Base-by-base conservation (phyloP, 306 rosid species). In the Citrullus amarus region DNA sequence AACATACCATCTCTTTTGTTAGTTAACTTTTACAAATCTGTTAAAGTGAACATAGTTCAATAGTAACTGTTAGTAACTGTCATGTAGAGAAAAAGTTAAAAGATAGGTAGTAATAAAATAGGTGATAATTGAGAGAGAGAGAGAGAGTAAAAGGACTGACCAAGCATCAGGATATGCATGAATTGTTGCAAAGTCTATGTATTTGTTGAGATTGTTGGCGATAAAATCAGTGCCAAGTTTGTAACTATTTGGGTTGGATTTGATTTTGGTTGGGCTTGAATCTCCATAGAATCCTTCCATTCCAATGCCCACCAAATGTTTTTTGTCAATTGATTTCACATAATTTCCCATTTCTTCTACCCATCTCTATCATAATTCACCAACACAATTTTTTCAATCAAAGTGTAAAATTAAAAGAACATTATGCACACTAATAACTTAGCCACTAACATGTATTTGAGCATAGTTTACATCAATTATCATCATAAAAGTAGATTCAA, bases 201-300 rank as follows among this genome's bases (percentile, higher is more conserved):
- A 79, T 4, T 78, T 73, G 30, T 90, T 61, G 63, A 83, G 86
- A 78, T 86, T 71, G 74, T 71, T 84, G 76, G 55, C 79, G 14
- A 87, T 14, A 80, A 91, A 90, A 77, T 90, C 90, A 1, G 90
- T 83, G 2, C 92, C 94, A 73, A 84, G 81, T 81, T 84, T 83
- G 57, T 59, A 88, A 18, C 86, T 85, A 55, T 46, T 36, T 8
- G 92, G 92, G 72, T 86, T 91, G 79, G 75, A 81, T 69, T 87
- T 88, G 79, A 75, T 86, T 81, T 84, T 86, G 5, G 80, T 88
- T 16, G 84, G 80, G 8, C 54, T 82, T 12, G 89, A 86, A 67
- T 82, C 85, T 18, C 94, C 91, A 77, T 90, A 86, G 61, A 92
- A 92, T 25, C 94, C 97, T 81, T 90, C 97, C 88, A 90, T 83